Base-by-base conservation (phyloP, 1,139 yeast species). In the Taphrina sp. region DNA sequence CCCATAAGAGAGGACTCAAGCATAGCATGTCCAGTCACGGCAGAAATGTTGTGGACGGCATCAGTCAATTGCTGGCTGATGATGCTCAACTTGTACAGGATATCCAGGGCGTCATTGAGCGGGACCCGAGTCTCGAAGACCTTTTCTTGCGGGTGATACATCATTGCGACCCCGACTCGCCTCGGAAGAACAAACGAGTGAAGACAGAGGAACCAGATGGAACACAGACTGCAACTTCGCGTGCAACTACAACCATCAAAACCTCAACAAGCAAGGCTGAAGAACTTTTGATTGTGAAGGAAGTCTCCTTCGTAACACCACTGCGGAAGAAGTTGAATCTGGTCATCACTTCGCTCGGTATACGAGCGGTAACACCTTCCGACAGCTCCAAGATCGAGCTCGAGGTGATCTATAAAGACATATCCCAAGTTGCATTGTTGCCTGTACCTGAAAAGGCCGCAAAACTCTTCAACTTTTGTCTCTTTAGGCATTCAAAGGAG, bases 361-460 rank as follows among this genome's bases (percentile, higher is more conserved):
- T 66, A 22, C 38, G 49, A 1, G 56, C 60, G n/a, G 49, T 56
- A 8, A 57, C 56, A 3, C 58, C 57, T 2, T 33, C 45, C 5
- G 52, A 33, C 14, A 41, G 42, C 45, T 33, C 41, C 19, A 37
- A 52, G 49, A 47, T 31, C 45, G 57, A 44, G 39, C 23, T 39
- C 52, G 53, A 43, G 31, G 35, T 61, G 49, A 14, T 41, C n/a
- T 57, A 52, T 47, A 45, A 56, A 14, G 53, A 58, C 19, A 55
- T 58, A 33, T 52, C 55, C 19, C 58, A 60, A 8, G 61, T 60
- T 5, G 60, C 66, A 22, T 56, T 61, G 22, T 61, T 70, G 23
- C 65, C 63, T 3, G 65, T 72, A 1, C 74, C 74, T 2, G 73
- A 70, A 23, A 68, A 70, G 52, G 70, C 74, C 20, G 69, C 68